A percentile compares a stretch with the other conserved stretches of the same genome.
Conservation (phyloP, 2,329 filamentous ascomycete genomes). For the Alternaria burnsii region DNA sequence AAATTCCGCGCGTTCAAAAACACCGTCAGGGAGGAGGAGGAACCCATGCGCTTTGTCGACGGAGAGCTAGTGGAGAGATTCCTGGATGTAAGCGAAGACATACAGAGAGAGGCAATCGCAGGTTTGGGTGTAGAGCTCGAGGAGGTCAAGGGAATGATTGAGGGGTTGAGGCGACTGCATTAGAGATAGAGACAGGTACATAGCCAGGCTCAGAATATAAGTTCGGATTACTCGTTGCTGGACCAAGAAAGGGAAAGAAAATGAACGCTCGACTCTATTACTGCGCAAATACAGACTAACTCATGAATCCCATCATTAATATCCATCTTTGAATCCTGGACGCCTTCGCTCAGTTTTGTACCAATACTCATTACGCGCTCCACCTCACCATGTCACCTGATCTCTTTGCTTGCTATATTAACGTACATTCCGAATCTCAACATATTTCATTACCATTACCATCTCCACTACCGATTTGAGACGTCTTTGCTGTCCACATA, state of each 20-base stretch:
- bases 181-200: constrained; percentile 16
- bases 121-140: constrained; percentile 65
- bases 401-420: background rate
- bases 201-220: background rate
- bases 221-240: background rate
- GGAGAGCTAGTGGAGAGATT: constrained; percentile 91
- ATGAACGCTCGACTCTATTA: background rate
- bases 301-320: background rate
- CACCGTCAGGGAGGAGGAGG: constrained; percentile 72
- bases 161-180: constrained; percentile 61
- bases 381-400: background rate
- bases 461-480: background rate
- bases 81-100: constrained; percentile 70
- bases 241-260: background rate
- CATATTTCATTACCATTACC: too few relatives aligned
- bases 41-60: constrained; percentile 88
- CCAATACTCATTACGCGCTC: background rate
- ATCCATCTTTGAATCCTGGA: background rate
- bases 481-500: background rate
- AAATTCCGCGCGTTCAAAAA: constrained; percentile 85
- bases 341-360: background rate
- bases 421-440: background rate
- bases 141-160: constrained; percentile 67
- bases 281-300: background rate
- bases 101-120: constrained; percentile 63